phyloP scores from a whole-genome alignment of 73 alveolate genomes.

The Blepharisma stoltei region DNA sequence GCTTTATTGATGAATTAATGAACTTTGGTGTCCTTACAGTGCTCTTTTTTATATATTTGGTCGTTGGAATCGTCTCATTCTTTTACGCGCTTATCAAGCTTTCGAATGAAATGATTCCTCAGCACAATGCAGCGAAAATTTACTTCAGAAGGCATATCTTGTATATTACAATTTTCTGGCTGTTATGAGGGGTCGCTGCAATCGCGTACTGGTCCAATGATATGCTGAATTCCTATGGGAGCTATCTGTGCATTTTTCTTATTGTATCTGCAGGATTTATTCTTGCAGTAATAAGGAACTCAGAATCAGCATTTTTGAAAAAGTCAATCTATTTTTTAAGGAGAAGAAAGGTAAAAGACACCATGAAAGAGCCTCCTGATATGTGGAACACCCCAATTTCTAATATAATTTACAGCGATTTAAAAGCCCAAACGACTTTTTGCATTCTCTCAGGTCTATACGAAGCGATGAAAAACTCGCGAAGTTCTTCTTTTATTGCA shows the following conservation, averaged over 20 bases:
- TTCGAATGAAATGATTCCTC: not conserved
- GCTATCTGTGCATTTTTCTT: not conserved
- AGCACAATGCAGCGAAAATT: not conserved
- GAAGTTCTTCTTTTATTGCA: no score
- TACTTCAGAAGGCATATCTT: conserved; percentile 2
- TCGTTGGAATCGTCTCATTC: not conserved
- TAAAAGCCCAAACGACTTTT: conserved; percentile 21
- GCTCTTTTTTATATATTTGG: not conserved
- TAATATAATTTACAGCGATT: not conserved
- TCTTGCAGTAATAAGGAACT: conserved; percentile 1
- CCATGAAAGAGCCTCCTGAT: not conserved
- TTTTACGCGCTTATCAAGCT: not conserved
- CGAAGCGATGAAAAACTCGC: not conserved
- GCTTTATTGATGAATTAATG: not conserved
- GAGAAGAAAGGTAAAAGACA: not conserved
- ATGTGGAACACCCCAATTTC: conserved; percentile 23
- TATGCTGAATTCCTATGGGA: no score
- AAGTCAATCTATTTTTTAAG: not conserved
- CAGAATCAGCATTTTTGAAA: conserved; percentile 1
- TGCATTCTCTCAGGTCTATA: conserved; percentile 15
- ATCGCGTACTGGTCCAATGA: not conserved
- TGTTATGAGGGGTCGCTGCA: not conserved
- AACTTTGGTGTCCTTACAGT: conserved; percentile 10
- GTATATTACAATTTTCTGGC: not conserved
- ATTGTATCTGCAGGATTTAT: not conserved